phyloP scores from a whole-genome alignment of 1,284 basidiomycete genomes.

The Fomitopsis palustris region DNA sequence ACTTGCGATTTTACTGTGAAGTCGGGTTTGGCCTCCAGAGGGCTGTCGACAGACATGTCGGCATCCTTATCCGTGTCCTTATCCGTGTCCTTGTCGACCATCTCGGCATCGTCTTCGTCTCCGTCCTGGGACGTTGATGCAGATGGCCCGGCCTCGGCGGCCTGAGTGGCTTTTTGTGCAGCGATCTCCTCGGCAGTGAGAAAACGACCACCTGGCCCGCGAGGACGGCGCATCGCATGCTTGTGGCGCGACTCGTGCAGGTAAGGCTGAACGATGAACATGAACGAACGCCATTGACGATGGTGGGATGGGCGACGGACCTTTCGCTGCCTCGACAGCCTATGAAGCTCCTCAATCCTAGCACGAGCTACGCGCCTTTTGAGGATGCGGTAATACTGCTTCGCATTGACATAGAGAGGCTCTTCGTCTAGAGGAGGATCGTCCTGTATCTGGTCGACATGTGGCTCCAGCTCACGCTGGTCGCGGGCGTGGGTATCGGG shows the following conservation, averaged over 20 bases:
- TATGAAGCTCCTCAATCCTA: slow-evolving; percentile 87
- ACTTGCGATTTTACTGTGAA: slow-evolving; percentile 1
- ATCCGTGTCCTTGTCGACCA: slow-evolving; percentile 19
- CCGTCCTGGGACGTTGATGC: slow-evolving; percentile 27
- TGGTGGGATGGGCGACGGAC: slow-evolving; percentile 37
- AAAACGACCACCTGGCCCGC: slow-evolving; percentile 96
- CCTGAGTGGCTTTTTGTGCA: slow-evolving; percentile 55
- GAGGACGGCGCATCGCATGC: slow-evolving; percentile 94
- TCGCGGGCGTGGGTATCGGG: slow-evolving; percentile 14
- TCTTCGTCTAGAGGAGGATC: slow-evolving; percentile 75
- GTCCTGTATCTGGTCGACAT: slow-evolving; percentile 32
- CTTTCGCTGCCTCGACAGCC: slow-evolving; percentile 89
- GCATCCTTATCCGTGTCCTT: slow-evolving; percentile 25
- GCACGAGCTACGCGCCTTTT: slow-evolving; percentile 88
- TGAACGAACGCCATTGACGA: slow-evolving; percentile 4
- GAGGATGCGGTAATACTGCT: slow-evolving; percentile 95
- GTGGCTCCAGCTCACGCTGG: slow-evolving; percentile 23
- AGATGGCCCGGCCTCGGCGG: slow-evolving; percentile 26
- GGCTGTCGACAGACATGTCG: slow-evolving; percentile 23
- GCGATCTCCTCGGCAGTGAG: slow-evolving; percentile 93
- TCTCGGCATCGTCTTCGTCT: slow-evolving; percentile 36
- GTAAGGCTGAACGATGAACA: slow-evolving; percentile 69
- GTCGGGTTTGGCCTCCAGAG: slow-evolving; percentile 16
- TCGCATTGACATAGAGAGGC: slow-evolving; percentile 95
- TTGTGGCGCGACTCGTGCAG: slow-evolving; percentile 96